These are phyloP conservation scores for Chlorella sp. DNA, from an alignment of 139 green algal species.

Conservation along the genomic window DNA sequence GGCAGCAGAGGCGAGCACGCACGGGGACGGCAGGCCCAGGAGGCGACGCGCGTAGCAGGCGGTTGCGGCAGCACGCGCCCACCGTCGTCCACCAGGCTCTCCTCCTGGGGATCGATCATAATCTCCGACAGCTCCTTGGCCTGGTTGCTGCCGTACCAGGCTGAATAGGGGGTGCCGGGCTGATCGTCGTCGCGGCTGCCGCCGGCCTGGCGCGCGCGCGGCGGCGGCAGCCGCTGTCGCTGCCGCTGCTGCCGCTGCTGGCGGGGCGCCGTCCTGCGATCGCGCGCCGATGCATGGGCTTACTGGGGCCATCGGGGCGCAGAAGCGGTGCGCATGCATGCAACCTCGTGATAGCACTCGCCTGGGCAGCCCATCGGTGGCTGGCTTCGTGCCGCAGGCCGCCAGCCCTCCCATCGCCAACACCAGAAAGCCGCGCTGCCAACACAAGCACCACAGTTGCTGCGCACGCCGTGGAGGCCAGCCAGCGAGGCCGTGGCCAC, in stretches of 20 bases:
- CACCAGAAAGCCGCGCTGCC: too few species aligned
- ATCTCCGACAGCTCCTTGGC: conserved; percentile 18
- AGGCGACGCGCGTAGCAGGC: neutral
- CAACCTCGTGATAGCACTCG: too few species aligned
- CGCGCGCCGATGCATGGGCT: too few species aligned
- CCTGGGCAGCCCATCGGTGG: too few species aligned
- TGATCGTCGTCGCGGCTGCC: neutral
- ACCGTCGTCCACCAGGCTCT: conserved; percentile 25
- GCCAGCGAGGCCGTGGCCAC: too few species aligned
- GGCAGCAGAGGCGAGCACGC: neutral
- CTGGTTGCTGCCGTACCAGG: neutral
- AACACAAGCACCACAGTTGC: too few species aligned
- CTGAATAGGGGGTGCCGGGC: neutral
- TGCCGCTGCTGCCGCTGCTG: conserved; percentile 3
- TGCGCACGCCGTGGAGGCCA: too few species aligned
- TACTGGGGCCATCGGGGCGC: too few species aligned
- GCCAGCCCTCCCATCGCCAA: too few species aligned
- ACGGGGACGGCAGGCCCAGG: neutral
- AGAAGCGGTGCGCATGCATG: too few species aligned
- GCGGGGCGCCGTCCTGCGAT: neutral
- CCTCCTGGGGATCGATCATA: conserved; percentile 11
- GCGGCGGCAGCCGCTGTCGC: neutral
- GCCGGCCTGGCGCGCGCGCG: neutral
- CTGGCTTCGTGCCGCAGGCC: too few species aligned
- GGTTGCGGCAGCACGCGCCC: neutral